Evolutionary conservation across 768 basidiomycete genomes (phyloP), one percentile per base, ranked within the genome.

Genomic region (Lentinula aciculospora): DNA sequence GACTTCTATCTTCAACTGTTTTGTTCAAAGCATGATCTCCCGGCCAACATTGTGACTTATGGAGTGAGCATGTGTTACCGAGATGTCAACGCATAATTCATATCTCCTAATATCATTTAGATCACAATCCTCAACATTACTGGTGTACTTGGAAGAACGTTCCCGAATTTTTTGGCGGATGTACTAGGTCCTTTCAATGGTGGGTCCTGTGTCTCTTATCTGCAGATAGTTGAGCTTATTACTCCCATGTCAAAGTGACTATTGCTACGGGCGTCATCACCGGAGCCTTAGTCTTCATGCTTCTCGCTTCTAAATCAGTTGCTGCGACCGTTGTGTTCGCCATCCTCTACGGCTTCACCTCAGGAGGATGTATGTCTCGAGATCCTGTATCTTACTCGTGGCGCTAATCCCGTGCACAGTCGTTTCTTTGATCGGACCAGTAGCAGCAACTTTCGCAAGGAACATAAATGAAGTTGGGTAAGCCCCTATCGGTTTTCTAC

Each of bases 401-500:
- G 32, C 53, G 19, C 40, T 55, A 3, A 39, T 34, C 31, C 10
- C 25, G 4, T 29, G 17, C 32, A 13, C 23, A 57, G 56, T 57
- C 46, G 44, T 39, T n/a, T 57, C 56, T 29, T 1, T 57, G 6
- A 57, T 57, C 25, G 56, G 56, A 36, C 56, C 56, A 4, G 56
- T 57, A 2, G 56, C 56, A 37, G 56, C 56, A 36, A 37, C 45
- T 3, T 57, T 47, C 36, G 44, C 56, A 12, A 57, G 27, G 44
- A 48, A 57, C 36, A 57, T 57, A 13, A 57, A 57, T 12, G 56
- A 57, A 57, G 56, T 57, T 40, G 56, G 56, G 56, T 57, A 25
- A 46, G 56, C 17, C 42, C 42, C 2, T 6, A 17, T 27, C 27
- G 5, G 13, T 21, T 13, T 15, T 3, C n/a, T 48, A 5, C 27